Evolutionary conservation across 1,284 basidiomycete genomes (phyloP), one percentile per base, ranked within the genome.

Genomic region (Mycena citricolor): DNA sequence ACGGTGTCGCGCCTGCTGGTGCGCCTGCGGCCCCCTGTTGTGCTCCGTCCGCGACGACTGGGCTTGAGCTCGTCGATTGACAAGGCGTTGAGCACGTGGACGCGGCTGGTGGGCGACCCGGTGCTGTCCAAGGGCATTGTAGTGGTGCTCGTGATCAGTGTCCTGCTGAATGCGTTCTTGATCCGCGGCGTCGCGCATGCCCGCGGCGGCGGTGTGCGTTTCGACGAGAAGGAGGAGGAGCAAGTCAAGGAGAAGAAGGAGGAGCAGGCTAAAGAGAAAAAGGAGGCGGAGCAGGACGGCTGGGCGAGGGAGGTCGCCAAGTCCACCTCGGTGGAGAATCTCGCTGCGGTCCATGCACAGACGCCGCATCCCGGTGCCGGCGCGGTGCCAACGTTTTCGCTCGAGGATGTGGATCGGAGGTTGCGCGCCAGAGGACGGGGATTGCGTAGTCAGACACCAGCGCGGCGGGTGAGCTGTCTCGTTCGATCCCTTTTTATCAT

Each of bases 61-160:
- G 52, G 56, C 36, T 29, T 70, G 24, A 21, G 29, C 13, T 31
- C 24, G 14, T 30, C 16, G 32, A 22, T 97, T 51, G 93, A 97
- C 54, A 77, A 81, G 51, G 93, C 97, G 71, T 91, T 97, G 87
- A 83, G 81, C 29, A 79, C 82, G n/a, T 98, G 94, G 95, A 92
- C 91, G 7, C 73, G 75, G n/a, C 81, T 98, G 52, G 93, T 97
- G 41, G 93, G 93, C 23, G 95, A 99, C 61, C 95, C 95, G 0
- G 82, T 98, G 42, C 71, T 99, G 55, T 87, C 83, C 35, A 45
- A 44, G 23, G 42, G 34, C 28, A 37, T 44, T 31, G 28, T 44
- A 34, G 35, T n/a, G 17, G 36, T 45, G 10, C 32, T 45, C 19
- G 25, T 19, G 14, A 4, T 45, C 31, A 33, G 31, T 14, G 31